Evolutionary conservation across 345 rosid species (phyloP), one percentile per base, ranked within the genome.

Genomic region (Brassica juncea): DNA sequence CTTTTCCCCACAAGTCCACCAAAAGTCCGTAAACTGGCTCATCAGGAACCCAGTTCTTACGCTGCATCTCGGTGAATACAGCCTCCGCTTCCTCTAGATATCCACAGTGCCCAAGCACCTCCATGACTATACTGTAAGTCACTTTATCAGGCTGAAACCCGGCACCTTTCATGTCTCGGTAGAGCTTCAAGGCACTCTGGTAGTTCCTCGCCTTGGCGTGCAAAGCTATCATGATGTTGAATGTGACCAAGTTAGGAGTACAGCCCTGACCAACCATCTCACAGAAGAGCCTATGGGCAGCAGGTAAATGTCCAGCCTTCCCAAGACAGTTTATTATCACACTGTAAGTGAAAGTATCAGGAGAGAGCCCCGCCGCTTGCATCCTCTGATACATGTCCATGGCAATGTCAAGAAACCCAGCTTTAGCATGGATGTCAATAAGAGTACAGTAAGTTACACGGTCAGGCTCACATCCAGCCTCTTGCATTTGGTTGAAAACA

Each of bases 301-400:
- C 90, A 58, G 88, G 85, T 68, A 93, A 83, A 82, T 95, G 91
- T 14, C 98, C 98, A 2, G 97, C 97, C 81, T 95, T 95, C 37
- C 99, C 99, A 25, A 95, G 99, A 84, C 98, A 95, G 81, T 95
- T 95, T 66, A 95, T 95, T 65, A 93, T 95, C 52, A 95, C 98
- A 76, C 99, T 90, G 76, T 91, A 95, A 21, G 98, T 95, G 81
- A 95, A 95, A 65, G 97, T 91, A 72, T 95, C 99, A 14, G 97
- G 99, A 82, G 99, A 89, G 77, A 91, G 96, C 15, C 96, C 98
- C 5, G 85, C 97, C 61, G 81, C 85, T 66, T 95, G 97, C 99
- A 95, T 95, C 78, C 86, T 90, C 75, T 79, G 83, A 75, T 95
- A 93, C 91, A 95, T 84, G 76, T 88, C 87, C 96, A 93, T 86